Percentiles rank a stretch among this genome's conserved stretches.
Conservation (phyloP, 768 basidiomycete genomes). For the Hericium erinaceus region DNA sequence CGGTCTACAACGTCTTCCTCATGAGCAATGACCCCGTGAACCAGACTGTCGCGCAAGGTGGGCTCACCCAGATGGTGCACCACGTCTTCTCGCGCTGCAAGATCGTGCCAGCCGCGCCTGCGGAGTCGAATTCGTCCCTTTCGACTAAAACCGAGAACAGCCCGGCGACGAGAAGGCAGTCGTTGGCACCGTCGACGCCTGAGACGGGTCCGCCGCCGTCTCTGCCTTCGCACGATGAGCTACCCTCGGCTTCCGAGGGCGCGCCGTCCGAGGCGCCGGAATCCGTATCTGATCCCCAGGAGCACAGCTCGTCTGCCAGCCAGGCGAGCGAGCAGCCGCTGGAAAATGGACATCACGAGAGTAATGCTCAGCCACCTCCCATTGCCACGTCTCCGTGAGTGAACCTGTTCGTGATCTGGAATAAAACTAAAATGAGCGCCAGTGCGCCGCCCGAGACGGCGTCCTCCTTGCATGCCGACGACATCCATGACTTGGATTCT, state of each 20-base stretch:
- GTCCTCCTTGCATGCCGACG: conserved; percentile 4
- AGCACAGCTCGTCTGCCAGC: not conserved
- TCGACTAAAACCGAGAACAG: conserved; percentile 9
- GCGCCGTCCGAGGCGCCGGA: not conserved
- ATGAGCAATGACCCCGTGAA: conserved; percentile 85
- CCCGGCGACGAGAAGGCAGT: conserved; percentile 2
- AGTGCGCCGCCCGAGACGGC: not conserved
- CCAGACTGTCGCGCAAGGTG: conserved; percentile 97
- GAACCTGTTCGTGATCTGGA: too few species aligned
- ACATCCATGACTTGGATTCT: conserved; percentile 8
- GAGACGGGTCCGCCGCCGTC: conserved; percentile 12
- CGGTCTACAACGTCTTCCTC: conserved; percentile 97
- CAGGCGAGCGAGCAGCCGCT: not conserved
- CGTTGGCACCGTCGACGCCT: conserved; percentile 7
- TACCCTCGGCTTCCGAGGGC: not conserved
- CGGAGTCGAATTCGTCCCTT: not conserved
- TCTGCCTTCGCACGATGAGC: conserved; percentile 6
- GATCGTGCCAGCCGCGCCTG: conserved; percentile 17
- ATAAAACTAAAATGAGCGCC: not conserved
- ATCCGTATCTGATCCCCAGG: not conserved
- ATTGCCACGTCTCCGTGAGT: too few species aligned
- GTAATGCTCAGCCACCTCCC: not conserved
- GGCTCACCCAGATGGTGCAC: conserved; percentile 96
- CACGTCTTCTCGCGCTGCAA: conserved; percentile 86
- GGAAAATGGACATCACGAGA: not conserved